Evolutionary conservation across 1,284 basidiomycete genomes (phyloP), one percentile per base, ranked within the genome.

Genomic region (Peniophora sp.): DNA sequence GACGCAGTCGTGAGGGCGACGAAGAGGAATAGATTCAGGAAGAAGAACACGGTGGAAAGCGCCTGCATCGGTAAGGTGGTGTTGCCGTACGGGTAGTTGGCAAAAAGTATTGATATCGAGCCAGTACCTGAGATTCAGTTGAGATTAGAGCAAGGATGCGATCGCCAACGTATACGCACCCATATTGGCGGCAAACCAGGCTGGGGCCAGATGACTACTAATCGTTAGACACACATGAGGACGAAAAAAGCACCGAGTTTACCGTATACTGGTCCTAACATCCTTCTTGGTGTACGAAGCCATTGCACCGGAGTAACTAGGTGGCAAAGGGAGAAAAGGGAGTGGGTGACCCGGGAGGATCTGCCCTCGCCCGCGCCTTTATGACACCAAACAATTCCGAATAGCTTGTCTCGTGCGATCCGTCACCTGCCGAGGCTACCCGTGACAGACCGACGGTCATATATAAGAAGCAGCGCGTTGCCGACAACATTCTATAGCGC

Each of bases 1-100:
- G 66, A 71, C 9, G 65, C 59, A 3, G 48, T 45, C 12, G 61
- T 55, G 45, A 83, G 73, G 3, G 72, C 41, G 19, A 69, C 20
- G 56, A 82, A 83, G 2, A 80, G 52, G 11, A 70, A 34, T 5
- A 79, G 58, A 53, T 79, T 80, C 27, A 81, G 58, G 43, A 70
- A 67, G 57, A 82, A 78, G 46, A 79, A 56, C 41, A 72, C 61
- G 3, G 65, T 54, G 0, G 66, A 58, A 39, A 68, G 58, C 2
- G 58, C 55, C 45, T 57, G 59, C 39, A 64, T 58, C 45, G 59
- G 24, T 8, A 52, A 54, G 43, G 54, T 60, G n/a, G 57, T 55
- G 1, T 58, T 50, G 10, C 69, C 64, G 34, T 72, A 72, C 16
- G 69, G 68, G 36, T 70, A 69, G 39, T 56, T 53, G 45, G 65